Conservation (phyloP, 495 filamentous ascomycete species). For the Penicillium chermesinum region DNA sequence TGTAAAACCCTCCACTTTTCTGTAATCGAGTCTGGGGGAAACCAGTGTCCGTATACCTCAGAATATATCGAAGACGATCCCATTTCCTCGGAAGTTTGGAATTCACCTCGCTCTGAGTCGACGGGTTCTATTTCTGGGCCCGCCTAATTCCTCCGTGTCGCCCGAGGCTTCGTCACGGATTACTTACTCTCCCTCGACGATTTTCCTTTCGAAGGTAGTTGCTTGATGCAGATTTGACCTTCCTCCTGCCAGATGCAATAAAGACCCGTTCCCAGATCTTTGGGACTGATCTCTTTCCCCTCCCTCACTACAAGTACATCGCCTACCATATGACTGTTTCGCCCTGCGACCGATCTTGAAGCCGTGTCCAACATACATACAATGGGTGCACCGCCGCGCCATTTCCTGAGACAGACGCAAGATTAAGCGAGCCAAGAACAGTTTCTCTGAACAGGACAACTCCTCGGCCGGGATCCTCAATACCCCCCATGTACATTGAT, state of each 20-base stretch:
- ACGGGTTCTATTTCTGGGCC: neutral
- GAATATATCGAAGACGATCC: too few relatives aligned
- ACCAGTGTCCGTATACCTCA: too few relatives aligned
- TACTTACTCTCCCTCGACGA: neutral
- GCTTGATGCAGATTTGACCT: neutral
- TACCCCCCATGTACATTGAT: neutral
- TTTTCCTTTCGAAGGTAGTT: neutral
- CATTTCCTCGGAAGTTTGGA: too few relatives aligned
- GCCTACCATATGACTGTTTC: conserved; percentile 10
- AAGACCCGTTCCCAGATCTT: neutral
- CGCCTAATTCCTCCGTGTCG: neutral
- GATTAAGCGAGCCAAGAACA: conserved; percentile 11
- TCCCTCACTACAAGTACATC: neutral
- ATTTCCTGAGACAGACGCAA: conserved; percentile 28
- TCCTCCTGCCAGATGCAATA: neutral
- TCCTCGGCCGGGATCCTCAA: neutral
- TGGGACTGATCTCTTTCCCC: too few relatives aligned
- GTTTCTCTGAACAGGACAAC: too few relatives aligned
- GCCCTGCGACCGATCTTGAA: conserved; percentile 9
- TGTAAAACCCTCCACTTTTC: neutral
- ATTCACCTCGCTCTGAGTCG: neutral
- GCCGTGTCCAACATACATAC: conserved; percentile 17
- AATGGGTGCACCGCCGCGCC: conserved; percentile 37
- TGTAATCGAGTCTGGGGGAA: too few relatives aligned
- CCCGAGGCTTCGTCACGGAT: neutral